phyloP scores from a whole-genome alignment of 108 stramenopile genomes.

The Fistulifera pelliculosa region DNA sequence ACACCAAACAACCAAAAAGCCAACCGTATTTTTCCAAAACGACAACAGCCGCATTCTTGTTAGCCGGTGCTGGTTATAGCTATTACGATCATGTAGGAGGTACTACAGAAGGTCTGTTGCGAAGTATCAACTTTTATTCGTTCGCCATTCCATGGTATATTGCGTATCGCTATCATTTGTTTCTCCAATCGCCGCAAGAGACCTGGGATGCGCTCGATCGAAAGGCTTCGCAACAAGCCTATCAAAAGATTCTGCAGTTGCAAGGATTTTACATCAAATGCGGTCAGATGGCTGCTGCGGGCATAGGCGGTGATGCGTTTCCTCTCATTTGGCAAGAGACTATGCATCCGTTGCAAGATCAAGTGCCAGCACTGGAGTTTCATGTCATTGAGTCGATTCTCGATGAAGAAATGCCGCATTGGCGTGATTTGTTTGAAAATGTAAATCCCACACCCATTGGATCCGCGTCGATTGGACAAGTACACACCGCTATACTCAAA shows the following conservation, averaged over 20 bases:
- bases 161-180: constrained; percentile 52
- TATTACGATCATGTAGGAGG: too few species aligned
- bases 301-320: constrained; percentile 81
- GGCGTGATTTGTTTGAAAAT: constrained; percentile 24
- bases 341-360: constrained; percentile 74
- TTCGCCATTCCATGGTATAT: constrained; percentile 58
- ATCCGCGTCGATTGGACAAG: constrained; percentile 79
- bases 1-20: too few species aligned
- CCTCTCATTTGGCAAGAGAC: constrained; percentile 77
- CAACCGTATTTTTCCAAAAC: too few species aligned
- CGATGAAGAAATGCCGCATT: constrained; percentile 34
- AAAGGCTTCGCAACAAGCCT: constrained; percentile 34
- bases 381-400: constrained; percentile 52
- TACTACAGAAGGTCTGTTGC: constrained; percentile 24
- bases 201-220: constrained; percentile 59
- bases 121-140: constrained; percentile 50
- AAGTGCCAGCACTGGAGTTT: constrained; percentile 54
- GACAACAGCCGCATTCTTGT: too few species aligned
- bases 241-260: constrained; percentile 71
- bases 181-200: constrained; percentile 39
- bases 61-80: too few species aligned
- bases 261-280: constrained; percentile 79
- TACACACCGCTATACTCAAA: constrained; percentile 67
- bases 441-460: constrained; percentile 79
- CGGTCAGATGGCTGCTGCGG: constrained; percentile 78